Percentiles rank a stretch among this genome's conserved stretches.
phyloP scores from a whole-genome alignment of 140 eudicot species.

The Anethum foeniculum region DNA sequence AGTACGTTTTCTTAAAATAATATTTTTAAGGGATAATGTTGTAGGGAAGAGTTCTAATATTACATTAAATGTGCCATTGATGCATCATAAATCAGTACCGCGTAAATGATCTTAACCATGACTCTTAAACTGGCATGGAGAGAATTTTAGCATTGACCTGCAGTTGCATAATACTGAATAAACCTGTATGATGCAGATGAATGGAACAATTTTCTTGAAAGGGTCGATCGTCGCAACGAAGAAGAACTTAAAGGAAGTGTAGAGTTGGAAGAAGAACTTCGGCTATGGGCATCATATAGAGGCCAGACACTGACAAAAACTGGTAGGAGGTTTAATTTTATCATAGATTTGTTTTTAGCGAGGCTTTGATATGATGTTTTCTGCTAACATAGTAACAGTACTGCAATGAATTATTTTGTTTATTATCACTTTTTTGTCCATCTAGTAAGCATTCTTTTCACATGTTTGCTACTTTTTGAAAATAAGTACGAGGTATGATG shows the following conservation, averaged over 20 bases:
- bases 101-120: background rate
- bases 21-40: background rate
- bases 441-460: slow-evolving; percentile 1
- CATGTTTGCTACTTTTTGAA: slow-evolving; percentile 11
- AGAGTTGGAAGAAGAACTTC: slow-evolving; percentile 50
- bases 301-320: slow-evolving; percentile 97
- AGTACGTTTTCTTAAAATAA: background rate
- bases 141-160: slow-evolving; percentile 10
- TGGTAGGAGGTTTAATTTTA: slow-evolving; percentile 29
- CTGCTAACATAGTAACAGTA: background rate
- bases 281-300: slow-evolving; percentile 98
- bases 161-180: slow-evolving; percentile 10
- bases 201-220: slow-evolving; percentile 86
- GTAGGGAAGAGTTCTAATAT: background rate
- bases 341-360: background rate
- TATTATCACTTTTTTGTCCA: background rate
- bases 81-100: background rate
- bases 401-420: background rate
- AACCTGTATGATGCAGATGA: slow-evolving; percentile 46
- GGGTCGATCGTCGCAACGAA: slow-evolving; percentile 50
- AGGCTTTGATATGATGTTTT: background rate
- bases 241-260: slow-evolving; percentile 56
- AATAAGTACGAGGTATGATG: slow-evolving; percentile 95
- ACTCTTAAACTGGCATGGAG: background rate
- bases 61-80: background rate